Evolutionary conservation across 139 green algal genomes (phyloP).

Genomic region (Coccomyxa sp.): DNA sequence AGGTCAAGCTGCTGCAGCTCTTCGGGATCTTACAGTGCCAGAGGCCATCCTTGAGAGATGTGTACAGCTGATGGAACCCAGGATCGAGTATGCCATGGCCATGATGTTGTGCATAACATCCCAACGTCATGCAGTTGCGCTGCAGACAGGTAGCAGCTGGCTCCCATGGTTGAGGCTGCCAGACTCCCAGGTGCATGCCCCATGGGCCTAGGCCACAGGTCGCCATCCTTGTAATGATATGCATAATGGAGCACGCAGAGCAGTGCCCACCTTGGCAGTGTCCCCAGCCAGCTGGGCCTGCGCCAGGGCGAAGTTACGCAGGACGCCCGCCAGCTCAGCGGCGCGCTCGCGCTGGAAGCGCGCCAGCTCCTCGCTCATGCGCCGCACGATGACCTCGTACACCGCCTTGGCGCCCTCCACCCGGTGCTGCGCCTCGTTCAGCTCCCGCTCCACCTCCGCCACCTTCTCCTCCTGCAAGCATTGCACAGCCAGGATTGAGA

Average conservation of each 20-base stretch:
- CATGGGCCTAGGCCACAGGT: too few relatives aligned
- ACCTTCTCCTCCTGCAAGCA: slow-evolving; percentile 41
- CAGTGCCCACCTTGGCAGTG: slow-evolving; percentile 61
- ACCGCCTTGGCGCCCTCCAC: slow-evolving; percentile 43
- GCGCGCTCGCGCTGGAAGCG: slow-evolving; percentile 77
- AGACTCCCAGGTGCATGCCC: neutral
- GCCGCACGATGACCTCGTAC: slow-evolving; percentile 60
- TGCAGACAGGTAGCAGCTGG: neutral
- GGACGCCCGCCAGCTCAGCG: slow-evolving; percentile 63
- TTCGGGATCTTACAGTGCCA: too few relatives aligned
- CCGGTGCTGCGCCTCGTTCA: slow-evolving; percentile 49
- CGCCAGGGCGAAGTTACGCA: slow-evolving; percentile 75
- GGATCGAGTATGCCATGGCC: too few relatives aligned
- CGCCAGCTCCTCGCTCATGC: slow-evolving; percentile 83
- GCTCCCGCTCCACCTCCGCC: slow-evolving; percentile 68
- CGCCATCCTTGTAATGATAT: too few relatives aligned
- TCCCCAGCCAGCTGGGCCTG: slow-evolving; percentile 61
- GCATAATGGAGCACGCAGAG: too few relatives aligned
- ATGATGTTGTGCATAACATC: too few relatives aligned
- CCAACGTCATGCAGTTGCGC: too few relatives aligned
- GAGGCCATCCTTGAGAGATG: too few relatives aligned
- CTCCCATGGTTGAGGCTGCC: too few relatives aligned
- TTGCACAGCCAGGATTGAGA: too few relatives aligned
- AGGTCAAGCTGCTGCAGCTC: too few relatives aligned
- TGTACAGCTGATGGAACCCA: too few relatives aligned